Percentiles rank a stretch among this genome's conserved stretches.
These are phyloP conservation scores for Chondrus crispus DNA, from an alignment of 23 red algal species.

Conservation along the genomic window DNA sequence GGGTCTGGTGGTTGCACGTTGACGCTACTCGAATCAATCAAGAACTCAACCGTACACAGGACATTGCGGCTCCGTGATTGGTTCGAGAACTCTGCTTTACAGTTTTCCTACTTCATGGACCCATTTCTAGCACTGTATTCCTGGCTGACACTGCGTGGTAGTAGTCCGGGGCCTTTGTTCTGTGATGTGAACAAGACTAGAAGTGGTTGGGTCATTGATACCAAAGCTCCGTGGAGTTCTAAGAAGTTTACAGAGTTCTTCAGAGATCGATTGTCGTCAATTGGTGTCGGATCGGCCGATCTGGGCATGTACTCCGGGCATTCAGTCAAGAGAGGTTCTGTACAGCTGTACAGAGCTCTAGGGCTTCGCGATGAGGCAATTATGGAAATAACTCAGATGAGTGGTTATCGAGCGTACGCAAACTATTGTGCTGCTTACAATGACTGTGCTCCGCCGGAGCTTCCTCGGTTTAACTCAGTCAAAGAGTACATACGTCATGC, in stretches of 20 bases:
- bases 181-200: not conserved
- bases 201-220: not conserved
- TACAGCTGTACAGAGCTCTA: constrained; percentile 19
- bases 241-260: not conserved
- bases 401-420: not conserved
- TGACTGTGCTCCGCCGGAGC: not conserved
- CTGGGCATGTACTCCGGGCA: not conserved
- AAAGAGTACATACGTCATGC: constrained; percentile 21
- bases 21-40: not conserved
- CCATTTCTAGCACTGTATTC: not conserved
- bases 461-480: not conserved
- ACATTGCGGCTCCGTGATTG: not conserved
- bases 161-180: not conserved
- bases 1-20: not conserved
- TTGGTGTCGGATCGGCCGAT: not conserved
- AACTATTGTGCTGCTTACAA: constrained; percentile 44
- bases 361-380: not conserved
- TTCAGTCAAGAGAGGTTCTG: constrained; percentile 11
- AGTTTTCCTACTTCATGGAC: not conserved
- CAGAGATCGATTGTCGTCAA: not conserved
- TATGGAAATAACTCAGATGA: constrained; percentile 20
- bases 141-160: not conserved
- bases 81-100: not conserved
- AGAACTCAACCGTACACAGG: not conserved
- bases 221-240: not conserved